phyloP scores from a whole-genome alignment of 2,329 filamentous ascomycete genomes.

The Zarea fungicola region DNA sequence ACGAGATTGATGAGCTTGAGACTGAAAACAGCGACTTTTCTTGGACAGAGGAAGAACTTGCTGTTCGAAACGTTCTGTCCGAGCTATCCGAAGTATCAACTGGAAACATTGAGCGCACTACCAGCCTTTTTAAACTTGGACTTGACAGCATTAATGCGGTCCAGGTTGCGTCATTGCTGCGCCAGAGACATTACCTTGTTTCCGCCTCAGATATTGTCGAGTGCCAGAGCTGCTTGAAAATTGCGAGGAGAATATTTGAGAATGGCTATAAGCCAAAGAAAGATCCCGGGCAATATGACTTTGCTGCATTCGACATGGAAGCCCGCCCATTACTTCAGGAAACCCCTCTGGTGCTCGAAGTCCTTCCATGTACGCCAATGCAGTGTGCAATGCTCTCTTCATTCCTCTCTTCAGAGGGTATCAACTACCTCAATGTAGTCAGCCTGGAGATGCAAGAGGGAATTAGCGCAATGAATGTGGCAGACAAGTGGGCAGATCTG shows the following conservation, averaged over 20 bases:
- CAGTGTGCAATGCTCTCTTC: constrained; percentile 77
- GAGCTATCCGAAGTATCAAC: constrained; percentile 49
- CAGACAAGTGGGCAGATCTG: constrained; percentile 54
- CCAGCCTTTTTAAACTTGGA: constrained; percentile 81
- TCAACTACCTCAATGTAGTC: constrained; percentile 71
- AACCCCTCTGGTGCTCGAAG: constrained; percentile 33
- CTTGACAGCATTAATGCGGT: constrained; percentile 85
- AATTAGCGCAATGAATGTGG: constrained; percentile 37
- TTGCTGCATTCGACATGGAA: constrained; percentile 33
- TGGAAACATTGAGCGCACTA: constrained; percentile 50
- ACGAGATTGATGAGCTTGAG: constrained; percentile 14
- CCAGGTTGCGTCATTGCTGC: constrained; percentile 67
- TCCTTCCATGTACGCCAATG: constrained; percentile 73
- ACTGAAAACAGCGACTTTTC: neutral
- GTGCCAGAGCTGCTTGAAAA: constrained; percentile 41
- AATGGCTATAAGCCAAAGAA: neutral
- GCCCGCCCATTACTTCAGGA: constrained; percentile 26
- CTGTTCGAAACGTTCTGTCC: constrained; percentile 52
- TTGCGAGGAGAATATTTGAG: constrained; percentile 24
- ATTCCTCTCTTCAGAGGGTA: constrained; percentile 61
- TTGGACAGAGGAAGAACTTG: constrained; percentile 19
- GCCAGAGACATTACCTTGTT: constrained; percentile 51
- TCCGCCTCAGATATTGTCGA: constrained; percentile 72
- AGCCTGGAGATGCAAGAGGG: constrained; percentile 43
- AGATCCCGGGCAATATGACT: constrained; percentile 28